These are phyloP conservation scores for Jamesozyma rosinii DNA, from an alignment of 805 yeast species.

Conservation along the genomic window DNA sequence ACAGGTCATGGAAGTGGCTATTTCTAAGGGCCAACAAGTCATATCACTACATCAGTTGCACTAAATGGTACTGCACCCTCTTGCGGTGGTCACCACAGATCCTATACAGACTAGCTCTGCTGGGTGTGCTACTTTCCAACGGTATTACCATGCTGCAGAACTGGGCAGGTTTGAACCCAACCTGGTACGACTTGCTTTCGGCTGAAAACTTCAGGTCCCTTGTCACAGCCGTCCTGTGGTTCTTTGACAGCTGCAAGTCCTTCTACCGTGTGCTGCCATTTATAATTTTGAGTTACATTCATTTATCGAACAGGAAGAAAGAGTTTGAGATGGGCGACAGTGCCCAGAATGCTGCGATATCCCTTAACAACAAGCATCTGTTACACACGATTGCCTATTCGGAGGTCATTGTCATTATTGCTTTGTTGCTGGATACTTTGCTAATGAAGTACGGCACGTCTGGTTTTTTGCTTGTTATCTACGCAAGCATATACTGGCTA, in stretches of 20 bases:
- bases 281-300: slow-evolving; percentile 48
- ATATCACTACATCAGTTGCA: slow-evolving; percentile 14
- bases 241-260: slow-evolving; percentile 55
- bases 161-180: slow-evolving; percentile 53
- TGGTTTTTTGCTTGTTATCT: slow-evolving; percentile 56
- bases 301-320: slow-evolving; percentile 33
- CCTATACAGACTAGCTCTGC: slow-evolving; percentile 44
- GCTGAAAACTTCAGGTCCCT: slow-evolving; percentile 70
- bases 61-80: slow-evolving; percentile 18
- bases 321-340: slow-evolving; percentile 14
- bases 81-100: slow-evolving; percentile 38
- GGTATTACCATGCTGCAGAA: slow-evolving; percentile 46
- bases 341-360: slow-evolving; percentile 6
- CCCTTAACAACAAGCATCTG: slow-evolving; percentile 13
- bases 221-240: slow-evolving; percentile 48
- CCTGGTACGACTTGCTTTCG: slow-evolving; percentile 53
- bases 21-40: slow-evolving; percentile 20
- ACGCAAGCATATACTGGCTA: slow-evolving; percentile 58
- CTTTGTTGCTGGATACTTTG: slow-evolving; percentile 50
- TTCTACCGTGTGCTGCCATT: slow-evolving; percentile 58
- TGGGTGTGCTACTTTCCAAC: slow-evolving; percentile 49
- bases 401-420: slow-evolving; percentile 46
- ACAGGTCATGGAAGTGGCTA: slow-evolving; percentile 29
- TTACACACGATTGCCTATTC: slow-evolving; percentile 44
- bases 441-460: slow-evolving; percentile 53